Evolutionary conservation across 345 rosid genomes (phyloP).

Genomic region (Abelmoschus esculentus): DNA sequence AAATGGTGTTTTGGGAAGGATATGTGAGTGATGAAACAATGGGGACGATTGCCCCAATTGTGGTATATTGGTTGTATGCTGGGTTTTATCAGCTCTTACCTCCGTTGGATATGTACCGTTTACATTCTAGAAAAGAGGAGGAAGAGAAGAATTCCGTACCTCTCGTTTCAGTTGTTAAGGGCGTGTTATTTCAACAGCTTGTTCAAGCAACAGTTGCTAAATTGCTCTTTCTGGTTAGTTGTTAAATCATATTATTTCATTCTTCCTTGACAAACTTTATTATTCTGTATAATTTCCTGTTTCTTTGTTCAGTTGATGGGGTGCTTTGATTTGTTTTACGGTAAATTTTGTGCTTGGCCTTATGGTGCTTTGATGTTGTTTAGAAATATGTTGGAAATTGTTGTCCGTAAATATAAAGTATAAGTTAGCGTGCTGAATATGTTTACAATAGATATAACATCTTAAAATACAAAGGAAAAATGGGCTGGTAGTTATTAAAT

Average conservation of each 20-base stretch:
- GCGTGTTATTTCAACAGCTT: conserved; percentile 70
- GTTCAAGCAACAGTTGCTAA: conserved; percentile 55
- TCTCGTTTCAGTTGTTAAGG: conserved; percentile 39
- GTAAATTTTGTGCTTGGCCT: background rate
- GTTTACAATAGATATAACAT: background rate
- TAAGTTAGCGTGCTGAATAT: background rate
- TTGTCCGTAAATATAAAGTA: background rate
- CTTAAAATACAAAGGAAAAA: background rate
- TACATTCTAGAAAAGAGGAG: conserved; percentile 59
- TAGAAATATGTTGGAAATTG: background rate
- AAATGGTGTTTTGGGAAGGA: conserved; percentile 72
- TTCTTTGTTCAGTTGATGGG: background rate
- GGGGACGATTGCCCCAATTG: conserved; percentile 69
- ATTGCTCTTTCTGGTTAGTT: conserved; percentile 34
- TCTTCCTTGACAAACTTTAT: background rate
- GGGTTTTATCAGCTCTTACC: conserved; percentile 63
- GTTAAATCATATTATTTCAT: background rate
- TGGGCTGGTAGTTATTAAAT: background rate
- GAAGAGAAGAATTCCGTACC: conserved; percentile 53
- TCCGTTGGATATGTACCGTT: conserved; percentile 42
- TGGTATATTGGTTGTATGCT: conserved; percentile 63
- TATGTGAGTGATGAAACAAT: conserved; percentile 60
- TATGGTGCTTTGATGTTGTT: background rate
- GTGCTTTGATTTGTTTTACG: background rate
- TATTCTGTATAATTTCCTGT: background rate